Evolutionary conservation across 140 eudicot genomes (phyloP).

Genomic region (Bidens hawaiensis): DNA sequence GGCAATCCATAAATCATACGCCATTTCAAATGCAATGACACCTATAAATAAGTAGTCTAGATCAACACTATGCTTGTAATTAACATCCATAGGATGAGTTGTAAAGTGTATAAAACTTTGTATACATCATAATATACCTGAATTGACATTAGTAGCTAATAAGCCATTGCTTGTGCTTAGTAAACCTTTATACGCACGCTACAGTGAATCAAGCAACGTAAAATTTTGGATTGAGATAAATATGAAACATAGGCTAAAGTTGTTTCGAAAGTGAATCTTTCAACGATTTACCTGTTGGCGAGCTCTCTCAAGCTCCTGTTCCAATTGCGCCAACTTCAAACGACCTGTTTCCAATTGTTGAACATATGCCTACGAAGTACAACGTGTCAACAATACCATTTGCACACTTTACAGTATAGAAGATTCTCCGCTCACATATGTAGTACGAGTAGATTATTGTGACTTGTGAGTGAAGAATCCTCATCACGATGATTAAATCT

Average conservation of each 20-base stretch:
- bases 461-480: neutral
- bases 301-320: slow-evolving; percentile 74
- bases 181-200: slow-evolving; percentile 61
- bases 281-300: slow-evolving; percentile 58
- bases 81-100: neutral
- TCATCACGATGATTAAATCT: neutral
- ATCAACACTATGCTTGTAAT: neutral
- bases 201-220: slow-evolving; percentile 14
- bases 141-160: slow-evolving; percentile 39
- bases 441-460: no score
- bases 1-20: slow-evolving; percentile 57
- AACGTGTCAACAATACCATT: neutral
- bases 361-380: slow-evolving; percentile 68
- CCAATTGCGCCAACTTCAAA: slow-evolving; percentile 86
- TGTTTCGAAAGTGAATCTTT: neutral
- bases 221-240: neutral
- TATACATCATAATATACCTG: no score
- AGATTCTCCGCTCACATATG: neutral
- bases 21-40: slow-evolving; percentile 52
- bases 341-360: slow-evolving; percentile 94
- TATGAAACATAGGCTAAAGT: neutral
- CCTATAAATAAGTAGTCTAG: slow-evolving; percentile 24
- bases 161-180: slow-evolving; percentile 39
- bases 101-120: neutral
- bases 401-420: neutral